A percentile compares a stretch with the other conserved stretches of the same genome.
Evolutionary conservation across 2,329 filamentous ascomycete genomes (phyloP).

Genomic region (Colletotrichum sp.): DNA sequence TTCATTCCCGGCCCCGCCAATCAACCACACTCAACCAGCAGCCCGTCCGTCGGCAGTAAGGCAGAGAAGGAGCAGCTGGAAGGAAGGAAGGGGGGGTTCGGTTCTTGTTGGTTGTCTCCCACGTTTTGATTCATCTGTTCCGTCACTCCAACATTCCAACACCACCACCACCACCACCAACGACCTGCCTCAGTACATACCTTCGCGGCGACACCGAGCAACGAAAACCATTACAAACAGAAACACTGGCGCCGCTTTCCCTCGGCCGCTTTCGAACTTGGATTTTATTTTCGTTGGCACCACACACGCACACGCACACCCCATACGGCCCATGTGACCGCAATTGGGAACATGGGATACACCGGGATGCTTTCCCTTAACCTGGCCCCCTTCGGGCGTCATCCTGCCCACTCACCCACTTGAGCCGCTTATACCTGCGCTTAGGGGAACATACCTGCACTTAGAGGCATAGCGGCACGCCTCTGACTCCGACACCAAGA

Average conservation of each 20-base stretch:
- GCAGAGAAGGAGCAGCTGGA: background rate
- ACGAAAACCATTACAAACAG: constrained; percentile 6
- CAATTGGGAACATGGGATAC: background rate
- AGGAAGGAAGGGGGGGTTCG: background rate
- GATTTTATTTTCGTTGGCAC: background rate
- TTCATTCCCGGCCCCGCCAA: background rate
- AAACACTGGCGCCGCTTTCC: constrained; percentile 24
- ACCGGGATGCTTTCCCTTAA: constrained; percentile 29
- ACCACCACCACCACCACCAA: background rate
- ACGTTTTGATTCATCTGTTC: background rate
- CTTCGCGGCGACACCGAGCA: background rate
- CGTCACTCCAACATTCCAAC: background rate
- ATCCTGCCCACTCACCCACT: constrained; percentile 22
- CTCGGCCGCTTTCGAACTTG: constrained; percentile 22
- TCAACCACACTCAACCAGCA: background rate
- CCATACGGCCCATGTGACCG: constrained; percentile 25
- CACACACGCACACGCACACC: background rate
- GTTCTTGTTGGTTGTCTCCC: background rate
- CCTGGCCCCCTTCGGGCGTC: constrained; percentile 23
- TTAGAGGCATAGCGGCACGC: constrained; percentile 16
- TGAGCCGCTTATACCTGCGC: constrained; percentile 27
- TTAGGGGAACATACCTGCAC: constrained; percentile 26
- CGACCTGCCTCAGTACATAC: background rate
- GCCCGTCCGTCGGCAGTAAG: background rate
- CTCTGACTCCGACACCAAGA: constrained; percentile 20